Conservation (phyloP, 768 basidiomycete genomes). For the Mycena polygramma region DNA sequence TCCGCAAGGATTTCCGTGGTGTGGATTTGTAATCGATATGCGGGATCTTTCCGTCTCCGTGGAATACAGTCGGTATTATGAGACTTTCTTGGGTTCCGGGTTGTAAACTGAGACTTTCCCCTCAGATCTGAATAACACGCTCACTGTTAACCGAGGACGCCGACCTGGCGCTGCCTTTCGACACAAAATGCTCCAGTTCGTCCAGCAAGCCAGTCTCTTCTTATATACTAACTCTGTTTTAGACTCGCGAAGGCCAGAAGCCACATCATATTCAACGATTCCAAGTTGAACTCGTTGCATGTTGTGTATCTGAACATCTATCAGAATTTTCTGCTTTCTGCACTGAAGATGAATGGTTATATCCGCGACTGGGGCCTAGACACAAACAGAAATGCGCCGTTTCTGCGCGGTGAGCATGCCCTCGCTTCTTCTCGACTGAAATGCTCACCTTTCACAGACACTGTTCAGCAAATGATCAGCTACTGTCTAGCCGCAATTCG, state of each 20-base stretch:
- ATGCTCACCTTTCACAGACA: slow-evolving; percentile 56
- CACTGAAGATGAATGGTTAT: slow-evolving; percentile 91
- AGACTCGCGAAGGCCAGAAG: slow-evolving; percentile 81
- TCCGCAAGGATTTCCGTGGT: slow-evolving; percentile 89
- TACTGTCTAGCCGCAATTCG: slow-evolving; percentile 68
- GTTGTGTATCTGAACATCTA: slow-evolving; percentile 87
- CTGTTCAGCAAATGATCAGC: slow-evolving; percentile 70
- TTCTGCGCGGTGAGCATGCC: slow-evolving; percentile 65
- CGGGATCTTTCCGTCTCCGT: slow-evolving; percentile 80
- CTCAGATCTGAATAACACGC: slow-evolving; percentile 71
- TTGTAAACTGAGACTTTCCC: slow-evolving; percentile 4
- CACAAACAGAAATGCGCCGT: slow-evolving; percentile 57
- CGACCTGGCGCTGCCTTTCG: slow-evolving; percentile 74
- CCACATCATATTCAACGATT: slow-evolving; percentile 87
- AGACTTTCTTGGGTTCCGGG: slow-evolving; percentile 42
- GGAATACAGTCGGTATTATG: slow-evolving; percentile 81
- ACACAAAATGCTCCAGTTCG: slow-evolving; percentile 83
- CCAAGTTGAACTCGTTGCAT: slow-evolving; percentile 69
- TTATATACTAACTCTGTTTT: slow-evolving; percentile 25
- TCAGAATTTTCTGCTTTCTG: slow-evolving; percentile 84
- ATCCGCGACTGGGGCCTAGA: slow-evolving; percentile 70
- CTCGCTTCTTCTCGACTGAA: background rate
- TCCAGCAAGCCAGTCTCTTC: background rate
- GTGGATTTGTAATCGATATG: slow-evolving; percentile 87
- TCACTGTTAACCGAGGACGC: slow-evolving; percentile 78